Conservation (phyloP, 345 rosid species). For the Aegle marmelos region DNA sequence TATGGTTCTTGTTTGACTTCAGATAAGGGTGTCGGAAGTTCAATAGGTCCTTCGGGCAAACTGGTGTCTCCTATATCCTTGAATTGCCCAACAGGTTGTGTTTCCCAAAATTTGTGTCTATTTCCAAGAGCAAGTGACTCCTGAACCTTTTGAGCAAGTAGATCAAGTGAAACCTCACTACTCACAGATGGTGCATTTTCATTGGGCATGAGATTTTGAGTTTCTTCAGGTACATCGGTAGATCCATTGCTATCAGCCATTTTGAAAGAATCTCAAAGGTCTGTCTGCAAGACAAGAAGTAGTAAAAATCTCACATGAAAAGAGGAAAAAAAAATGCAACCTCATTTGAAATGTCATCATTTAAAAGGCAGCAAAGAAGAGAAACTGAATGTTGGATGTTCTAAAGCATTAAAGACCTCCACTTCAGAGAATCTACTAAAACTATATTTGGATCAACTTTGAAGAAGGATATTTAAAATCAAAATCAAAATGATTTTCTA, state of each 20-base stretch:
- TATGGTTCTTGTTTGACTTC: conserved; percentile 58
- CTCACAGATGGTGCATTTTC: conserved; percentile 17
- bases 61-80: conserved; percentile 35
- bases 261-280: not conserved
- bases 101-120: conserved; percentile 55
- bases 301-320: no score
- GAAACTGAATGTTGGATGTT: not conserved
- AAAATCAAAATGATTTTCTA: not conserved
- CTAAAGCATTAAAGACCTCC: not conserved
- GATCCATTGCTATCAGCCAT: conserved; percentile 6
- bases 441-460: not conserved
- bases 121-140: conserved; percentile 33
- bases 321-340: not conserved
- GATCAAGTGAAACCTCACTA: conserved; percentile 22
- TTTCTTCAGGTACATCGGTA: not conserved
- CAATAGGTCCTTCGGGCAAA: conserved; percentile 51
- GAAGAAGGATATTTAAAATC: not conserved
- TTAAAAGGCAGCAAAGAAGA: not conserved
- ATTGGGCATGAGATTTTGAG: not conserved
- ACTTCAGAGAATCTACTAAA: not conserved
- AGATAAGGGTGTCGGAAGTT: conserved; percentile 29
- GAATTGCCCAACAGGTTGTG: conserved; percentile 52
- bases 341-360: not conserved
- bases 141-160: conserved; percentile 32
- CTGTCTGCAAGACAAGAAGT: conserved; percentile 24